These are phyloP conservation scores for Ballota nigra DNA, from an alignment of 257 asterid species.

Conservation along the genomic window DNA sequence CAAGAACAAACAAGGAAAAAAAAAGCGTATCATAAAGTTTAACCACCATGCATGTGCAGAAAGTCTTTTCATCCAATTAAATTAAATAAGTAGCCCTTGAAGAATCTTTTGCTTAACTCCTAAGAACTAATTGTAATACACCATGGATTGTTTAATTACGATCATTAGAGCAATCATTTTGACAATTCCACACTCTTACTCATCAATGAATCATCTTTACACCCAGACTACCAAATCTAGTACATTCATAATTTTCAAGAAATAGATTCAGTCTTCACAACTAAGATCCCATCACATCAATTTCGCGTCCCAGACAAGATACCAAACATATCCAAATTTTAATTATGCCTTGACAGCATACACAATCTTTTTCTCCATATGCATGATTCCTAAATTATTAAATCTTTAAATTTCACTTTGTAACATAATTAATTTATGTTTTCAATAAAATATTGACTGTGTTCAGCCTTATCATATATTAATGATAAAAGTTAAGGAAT, in stretches of 20 bases:
- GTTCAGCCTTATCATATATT: too few species aligned
- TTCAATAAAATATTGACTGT: too few species aligned
- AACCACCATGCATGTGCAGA: slow-evolving; percentile 23
- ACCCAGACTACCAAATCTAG: neutral
- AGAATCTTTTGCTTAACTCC: slow-evolving; percentile 46
- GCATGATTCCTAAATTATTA: neutral
- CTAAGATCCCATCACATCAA: slow-evolving; percentile 26
- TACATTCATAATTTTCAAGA: neutral
- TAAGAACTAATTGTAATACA: slow-evolving; percentile 24
- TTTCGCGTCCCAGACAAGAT: slow-evolving; percentile 4
- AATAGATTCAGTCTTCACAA: neutral
- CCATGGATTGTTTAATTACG: neutral
- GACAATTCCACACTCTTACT: slow-evolving; percentile 30
- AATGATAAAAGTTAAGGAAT: too few species aligned
- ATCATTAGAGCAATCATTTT: slow-evolving; percentile 28
- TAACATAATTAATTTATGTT: too few species aligned
- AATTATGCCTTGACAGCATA: neutral
- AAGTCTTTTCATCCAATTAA: neutral
- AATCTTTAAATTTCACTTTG: too few species aligned
- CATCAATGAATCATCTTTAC: slow-evolving; percentile 27
- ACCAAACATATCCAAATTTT: neutral
- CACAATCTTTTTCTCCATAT: neutral
- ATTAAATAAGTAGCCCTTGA: neutral
- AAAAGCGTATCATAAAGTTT: neutral
- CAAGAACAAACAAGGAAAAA: neutral